Evolutionary conservation across 371 early-diverging fungal genomes (phyloP).

Genomic region (Mortierella sp.): DNA sequence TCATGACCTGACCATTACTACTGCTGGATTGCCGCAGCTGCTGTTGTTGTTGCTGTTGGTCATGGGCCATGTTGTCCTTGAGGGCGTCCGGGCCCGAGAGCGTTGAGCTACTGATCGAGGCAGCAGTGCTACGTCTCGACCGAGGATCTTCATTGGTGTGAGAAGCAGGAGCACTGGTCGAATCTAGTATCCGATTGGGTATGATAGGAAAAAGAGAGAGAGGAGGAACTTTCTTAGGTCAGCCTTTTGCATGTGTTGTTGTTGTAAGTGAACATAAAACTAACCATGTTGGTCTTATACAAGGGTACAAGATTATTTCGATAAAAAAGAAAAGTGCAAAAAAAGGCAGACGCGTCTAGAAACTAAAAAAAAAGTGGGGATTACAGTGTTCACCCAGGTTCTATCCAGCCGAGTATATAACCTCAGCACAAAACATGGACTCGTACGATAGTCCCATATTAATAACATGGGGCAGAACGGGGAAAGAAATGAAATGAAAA

Average conservation of each 20-base stretch:
- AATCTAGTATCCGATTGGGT: constrained; percentile 5
- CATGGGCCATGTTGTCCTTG: neutral
- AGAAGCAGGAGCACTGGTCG: neutral
- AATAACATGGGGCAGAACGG: neutral
- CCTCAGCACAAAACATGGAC: neutral
- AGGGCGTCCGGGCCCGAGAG: constrained; percentile 3
- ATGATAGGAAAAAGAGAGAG: neutral
- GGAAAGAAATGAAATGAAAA: neutral
- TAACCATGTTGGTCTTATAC: neutral
- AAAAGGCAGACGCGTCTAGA: neutral
- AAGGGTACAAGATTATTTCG: neutral
- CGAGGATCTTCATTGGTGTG: constrained; percentile 1
- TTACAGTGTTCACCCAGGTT: neutral
- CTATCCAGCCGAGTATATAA: neutral
- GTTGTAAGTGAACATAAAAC: neutral
- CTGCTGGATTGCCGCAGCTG: neutral
- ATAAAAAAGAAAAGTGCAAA: neutral
- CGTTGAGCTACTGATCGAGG: neutral
- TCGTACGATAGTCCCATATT: neutral
- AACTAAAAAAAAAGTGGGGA: neutral
- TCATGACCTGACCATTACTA: neutral
- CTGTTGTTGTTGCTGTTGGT: too few species aligned
- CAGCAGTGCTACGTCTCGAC: neutral
- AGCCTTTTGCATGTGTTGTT: constrained; percentile 5
- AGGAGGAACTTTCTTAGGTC: constrained; percentile 7